Percentiles rank a stretch among this genome's conserved stretches.
Conservation (phyloP, 1,284 basidiomycete species). For the Mycena sp. region DNA sequence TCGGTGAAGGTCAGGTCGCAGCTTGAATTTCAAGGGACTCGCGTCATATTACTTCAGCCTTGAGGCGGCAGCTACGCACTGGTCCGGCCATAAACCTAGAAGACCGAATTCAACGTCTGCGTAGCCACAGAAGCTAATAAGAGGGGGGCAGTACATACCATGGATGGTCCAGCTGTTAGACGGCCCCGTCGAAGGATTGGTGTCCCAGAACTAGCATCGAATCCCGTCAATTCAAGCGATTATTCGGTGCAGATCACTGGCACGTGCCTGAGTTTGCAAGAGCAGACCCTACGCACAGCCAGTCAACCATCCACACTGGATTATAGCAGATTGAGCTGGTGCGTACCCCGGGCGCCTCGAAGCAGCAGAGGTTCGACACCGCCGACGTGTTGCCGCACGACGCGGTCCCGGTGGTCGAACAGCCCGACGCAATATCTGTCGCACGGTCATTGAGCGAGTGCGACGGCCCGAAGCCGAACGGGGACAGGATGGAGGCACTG, state of each 20-base stretch:
- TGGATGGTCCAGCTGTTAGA: constrained; percentile 80
- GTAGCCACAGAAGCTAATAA: too few species aligned
- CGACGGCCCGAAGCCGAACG: constrained; percentile 6
- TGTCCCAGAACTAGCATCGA: constrained; percentile 67
- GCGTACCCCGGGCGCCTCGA: constrained; percentile 31
- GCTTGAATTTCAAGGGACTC: constrained; percentile 48
- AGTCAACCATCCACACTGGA: too few species aligned
- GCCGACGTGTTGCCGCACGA: constrained; percentile 18
- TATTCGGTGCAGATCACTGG: neutral
- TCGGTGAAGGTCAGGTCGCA: constrained; percentile 73
- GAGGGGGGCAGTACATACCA: constrained; percentile 50
- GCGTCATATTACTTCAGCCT: neutral
- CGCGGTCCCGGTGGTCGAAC: constrained; percentile 6
- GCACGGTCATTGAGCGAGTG: constrained; percentile 11
- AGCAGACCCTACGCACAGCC: too few species aligned
- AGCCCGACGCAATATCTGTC: constrained; percentile 21
- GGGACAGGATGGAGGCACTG: constrained; percentile 1
- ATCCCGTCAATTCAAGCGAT: neutral
- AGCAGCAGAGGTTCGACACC: constrained; percentile 21
- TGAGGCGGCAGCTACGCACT: constrained; percentile 52
- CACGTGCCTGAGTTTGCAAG: constrained; percentile 23
- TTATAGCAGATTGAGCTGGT: too few species aligned
- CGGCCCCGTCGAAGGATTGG: constrained; percentile 70
- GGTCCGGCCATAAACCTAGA: constrained; percentile 75
- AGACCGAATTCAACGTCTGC: constrained; percentile 17